phyloP scores from a whole-genome alignment of 1,139 yeast genomes.

The Suhomyces panamericanus region DNA sequence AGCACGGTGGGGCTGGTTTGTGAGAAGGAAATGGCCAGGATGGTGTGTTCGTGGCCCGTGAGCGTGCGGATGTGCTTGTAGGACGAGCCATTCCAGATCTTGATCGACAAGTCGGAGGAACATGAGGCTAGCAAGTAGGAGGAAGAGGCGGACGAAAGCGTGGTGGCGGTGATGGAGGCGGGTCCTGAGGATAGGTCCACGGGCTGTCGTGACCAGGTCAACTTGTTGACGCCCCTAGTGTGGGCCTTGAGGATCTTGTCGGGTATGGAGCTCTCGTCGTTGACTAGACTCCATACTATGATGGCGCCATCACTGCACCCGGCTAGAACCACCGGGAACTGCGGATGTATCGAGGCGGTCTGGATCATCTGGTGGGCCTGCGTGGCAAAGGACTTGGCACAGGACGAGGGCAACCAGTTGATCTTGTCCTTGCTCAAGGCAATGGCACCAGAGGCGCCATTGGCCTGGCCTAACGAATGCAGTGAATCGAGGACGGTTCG shows the following conservation, averaged over 20 bases:
- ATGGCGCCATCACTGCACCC: conserved; percentile 78
- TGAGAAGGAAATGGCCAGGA: conserved; percentile 63
- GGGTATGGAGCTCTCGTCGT: conserved; percentile 63
- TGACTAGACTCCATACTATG: conserved; percentile 65
- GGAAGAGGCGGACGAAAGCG: conserved; percentile 11
- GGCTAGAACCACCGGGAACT: conserved; percentile 61
- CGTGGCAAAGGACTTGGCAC: conserved; percentile 51
- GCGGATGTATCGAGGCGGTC: conserved; percentile 71
- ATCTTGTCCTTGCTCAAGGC: conserved; percentile 36
- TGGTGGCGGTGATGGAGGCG: background rate
- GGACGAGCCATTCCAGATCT: conserved; percentile 63
- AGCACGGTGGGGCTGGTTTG: conserved; percentile 40
- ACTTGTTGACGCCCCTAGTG: conserved; percentile 63
- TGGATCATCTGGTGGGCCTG: conserved; percentile 60
- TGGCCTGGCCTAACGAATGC: conserved; percentile 6
- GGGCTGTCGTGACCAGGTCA: conserved; percentile 53
- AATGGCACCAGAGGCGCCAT: conserved; percentile 10
- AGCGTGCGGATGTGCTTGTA: conserved; percentile 63
- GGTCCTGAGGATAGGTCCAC: conserved; percentile 25
- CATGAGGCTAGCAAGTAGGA: conserved; percentile 52
- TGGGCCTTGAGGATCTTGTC: conserved; percentile 73
- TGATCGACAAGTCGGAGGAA: conserved; percentile 72
- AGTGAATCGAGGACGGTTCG: conserved; percentile 45
- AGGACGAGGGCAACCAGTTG: conserved; percentile 71
- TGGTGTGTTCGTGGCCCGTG: conserved; percentile 89